Conservation (phyloP, 2,329 filamentous ascomycete species). For the Penicillium sp. region DNA sequence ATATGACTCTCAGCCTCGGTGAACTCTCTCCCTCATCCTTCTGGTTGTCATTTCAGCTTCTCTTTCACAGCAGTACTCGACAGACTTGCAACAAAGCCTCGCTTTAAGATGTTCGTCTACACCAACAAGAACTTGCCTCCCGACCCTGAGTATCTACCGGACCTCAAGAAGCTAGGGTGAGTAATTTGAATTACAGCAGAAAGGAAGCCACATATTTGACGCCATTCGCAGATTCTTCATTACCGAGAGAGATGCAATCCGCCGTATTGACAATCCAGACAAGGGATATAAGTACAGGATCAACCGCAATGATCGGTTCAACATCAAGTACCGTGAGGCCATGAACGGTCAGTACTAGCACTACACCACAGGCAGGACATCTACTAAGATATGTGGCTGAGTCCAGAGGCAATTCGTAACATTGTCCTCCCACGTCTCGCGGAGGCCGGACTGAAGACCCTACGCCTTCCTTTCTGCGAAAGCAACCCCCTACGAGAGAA, state of each 20-base stretch:
- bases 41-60: not conserved
- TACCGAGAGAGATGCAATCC: conserved; percentile 71
- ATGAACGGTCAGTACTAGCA: conserved; percentile 63
- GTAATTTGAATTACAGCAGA: conserved; percentile 13
- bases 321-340: conserved; percentile 69
- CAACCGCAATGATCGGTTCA: conserved; percentile 71
- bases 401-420: conserved; percentile 52
- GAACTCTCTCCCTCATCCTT: no score
- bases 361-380: not conserved
- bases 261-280: conserved; percentile 64
- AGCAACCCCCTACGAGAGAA: not conserved
- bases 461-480: conserved; percentile 61
- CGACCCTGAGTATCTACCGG: conserved; percentile 64
- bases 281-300: conserved; percentile 72
- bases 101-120: conserved; percentile 69
- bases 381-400: not conserved
- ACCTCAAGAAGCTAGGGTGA: conserved; percentile 72
- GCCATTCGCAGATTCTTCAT: conserved; percentile 66
- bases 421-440: conserved; percentile 64
- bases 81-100: not conserved
- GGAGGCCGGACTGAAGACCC: conserved; percentile 57
- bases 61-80: not conserved
- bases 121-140: conserved; percentile 65
- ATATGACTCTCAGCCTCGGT: not conserved
- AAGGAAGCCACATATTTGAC: not conserved